A percentile compares a stretch with the other conserved stretches of the same genome.
Evolutionary conservation across 2,329 filamentous ascomycete species (phyloP).

Genomic region (Xylariaceae sp.): DNA sequence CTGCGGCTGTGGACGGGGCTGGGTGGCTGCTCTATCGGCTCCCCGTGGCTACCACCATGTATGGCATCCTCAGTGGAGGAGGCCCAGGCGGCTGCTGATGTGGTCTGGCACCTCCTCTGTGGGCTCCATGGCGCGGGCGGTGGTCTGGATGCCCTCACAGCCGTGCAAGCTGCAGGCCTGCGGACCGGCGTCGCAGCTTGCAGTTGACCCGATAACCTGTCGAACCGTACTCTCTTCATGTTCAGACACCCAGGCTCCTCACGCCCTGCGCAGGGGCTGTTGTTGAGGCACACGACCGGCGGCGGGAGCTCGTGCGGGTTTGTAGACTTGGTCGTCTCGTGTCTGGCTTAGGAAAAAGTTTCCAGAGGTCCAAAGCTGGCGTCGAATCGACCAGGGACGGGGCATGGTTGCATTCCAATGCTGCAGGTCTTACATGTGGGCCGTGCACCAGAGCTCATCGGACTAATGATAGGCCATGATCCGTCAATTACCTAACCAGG

Average conservation of each 20-base stretch:
- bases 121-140: slow-evolving; percentile 7
- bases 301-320: slow-evolving; percentile 8
- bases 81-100: slow-evolving; percentile 1
- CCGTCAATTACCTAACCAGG: too few species aligned
- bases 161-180: slow-evolving; percentile 16
- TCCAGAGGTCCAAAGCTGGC: slow-evolving; percentile 10
- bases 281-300: slow-evolving; percentile 17
- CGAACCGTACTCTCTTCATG: slow-evolving; percentile 57
- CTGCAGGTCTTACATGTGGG: too few species aligned
- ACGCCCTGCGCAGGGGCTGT: too few species aligned
- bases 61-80: not conserved
- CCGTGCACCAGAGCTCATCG: slow-evolving; percentile 3
- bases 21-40: too few species aligned
- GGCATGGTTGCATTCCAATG: too few species aligned
- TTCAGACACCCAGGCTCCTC: slow-evolving; percentile 15
- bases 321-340: slow-evolving; percentile 14
- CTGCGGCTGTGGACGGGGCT: slow-evolving; percentile 11
- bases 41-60: not conserved
- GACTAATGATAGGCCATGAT: too few species aligned
- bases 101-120: slow-evolving; percentile 20
- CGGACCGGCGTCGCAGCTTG: slow-evolving; percentile 37
- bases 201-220: slow-evolving; percentile 53
- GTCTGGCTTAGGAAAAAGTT: slow-evolving; percentile 24
- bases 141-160: slow-evolving; percentile 12
- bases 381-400: too few species aligned